Evolutionary conservation across 1,139 yeast genomes (phyloP), one percentile per base, ranked within the genome.

Genomic region (Candida gigantensis): DNA sequence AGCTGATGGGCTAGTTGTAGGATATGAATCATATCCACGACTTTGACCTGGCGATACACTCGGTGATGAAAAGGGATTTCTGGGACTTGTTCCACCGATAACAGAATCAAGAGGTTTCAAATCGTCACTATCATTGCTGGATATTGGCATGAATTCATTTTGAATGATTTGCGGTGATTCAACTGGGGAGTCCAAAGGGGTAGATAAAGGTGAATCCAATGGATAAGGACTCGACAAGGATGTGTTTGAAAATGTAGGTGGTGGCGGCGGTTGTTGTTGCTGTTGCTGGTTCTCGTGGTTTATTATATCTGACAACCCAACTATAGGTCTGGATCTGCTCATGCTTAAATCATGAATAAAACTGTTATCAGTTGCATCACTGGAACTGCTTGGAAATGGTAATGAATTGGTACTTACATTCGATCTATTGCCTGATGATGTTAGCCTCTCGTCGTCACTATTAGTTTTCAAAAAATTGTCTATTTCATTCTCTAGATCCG

Each of bases 401-500:
- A 17, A 35, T 3, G 33, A 35, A 8, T 29, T 18, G 5, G n/a
- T 26, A 16, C 34, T 32, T 20, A 26, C 13, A 28, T 25, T 28
- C 15, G 30, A 17, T 11, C 15, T 28, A 6, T 13, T 32, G n/a
- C 8, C 23, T n/a, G n/a, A 4, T 4, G 25, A 17, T 5, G n/a
- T 5, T 15, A 11, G 30, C 10, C 24, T 24, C 5, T 28, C 35
- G 10, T 35, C 24, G 2, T 25, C 37, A 14, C 25, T 32, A 12
- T 29, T 36, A 18, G 41, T 15, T 14, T 37, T 40, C 19, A 41
- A 36, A 16, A 47, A 45, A 21, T 41, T 36, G 26, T 46, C 51
- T 28, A 47, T 40, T 21, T 43, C 49, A 12, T 29, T 30, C 28
- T 39, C 50, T 20, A 44, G 38, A 34, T 39, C 43, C 4, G 35